A percentile compares a stretch with the other conserved stretches of the same genome.
phyloP scores from a whole-genome alignment of 176 grass and related monocot species.

The Cenchrus fungigraminus region DNA sequence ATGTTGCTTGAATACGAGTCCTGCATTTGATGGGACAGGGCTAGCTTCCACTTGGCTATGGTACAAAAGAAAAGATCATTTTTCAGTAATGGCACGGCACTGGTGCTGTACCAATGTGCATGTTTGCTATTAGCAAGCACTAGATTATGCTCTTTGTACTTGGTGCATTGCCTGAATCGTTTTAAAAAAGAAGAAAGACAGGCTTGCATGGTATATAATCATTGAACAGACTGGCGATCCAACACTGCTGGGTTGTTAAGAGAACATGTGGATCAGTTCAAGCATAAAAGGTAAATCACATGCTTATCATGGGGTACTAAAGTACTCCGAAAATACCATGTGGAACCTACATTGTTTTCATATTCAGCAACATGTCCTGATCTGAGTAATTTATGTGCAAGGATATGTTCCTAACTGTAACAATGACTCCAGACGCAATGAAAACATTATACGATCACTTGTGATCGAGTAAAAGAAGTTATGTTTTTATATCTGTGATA shows the following conservation, averaged over 20 bases:
- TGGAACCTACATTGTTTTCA: slow-evolving; percentile 23
- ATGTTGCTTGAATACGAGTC: not conserved
- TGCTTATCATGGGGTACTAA: slow-evolving; percentile 35
- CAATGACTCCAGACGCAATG: not conserved
- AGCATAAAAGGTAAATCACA: slow-evolving; percentile 36
- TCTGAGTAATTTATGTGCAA: slow-evolving; percentile 20
- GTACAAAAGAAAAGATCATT: slow-evolving; percentile 7
- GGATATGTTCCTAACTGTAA: slow-evolving; percentile 21
- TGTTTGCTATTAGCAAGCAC: not conserved
- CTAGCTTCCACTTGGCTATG: not conserved
- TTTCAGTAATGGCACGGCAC: slow-evolving; percentile 16
- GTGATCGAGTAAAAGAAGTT: not conserved
- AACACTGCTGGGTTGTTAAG: not conserved
- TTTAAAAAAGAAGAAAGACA: not conserved
- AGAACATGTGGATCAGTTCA: slow-evolving; percentile 12
- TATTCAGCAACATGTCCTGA: slow-evolving; percentile 15
- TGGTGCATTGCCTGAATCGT: not conserved
- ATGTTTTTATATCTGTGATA: slow-evolving; percentile 7
- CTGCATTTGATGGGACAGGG: not conserved
- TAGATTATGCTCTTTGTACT: not conserved
- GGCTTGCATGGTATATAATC: not conserved
- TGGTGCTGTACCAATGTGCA: slow-evolving; percentile 16
- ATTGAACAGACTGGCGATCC: not conserved
- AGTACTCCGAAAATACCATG: slow-evolving; percentile 29
- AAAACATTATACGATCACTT: slow-evolving; percentile 34